Base-by-base conservation (phyloP, 75 land plant genomes). In the Picea glauca region DNA sequence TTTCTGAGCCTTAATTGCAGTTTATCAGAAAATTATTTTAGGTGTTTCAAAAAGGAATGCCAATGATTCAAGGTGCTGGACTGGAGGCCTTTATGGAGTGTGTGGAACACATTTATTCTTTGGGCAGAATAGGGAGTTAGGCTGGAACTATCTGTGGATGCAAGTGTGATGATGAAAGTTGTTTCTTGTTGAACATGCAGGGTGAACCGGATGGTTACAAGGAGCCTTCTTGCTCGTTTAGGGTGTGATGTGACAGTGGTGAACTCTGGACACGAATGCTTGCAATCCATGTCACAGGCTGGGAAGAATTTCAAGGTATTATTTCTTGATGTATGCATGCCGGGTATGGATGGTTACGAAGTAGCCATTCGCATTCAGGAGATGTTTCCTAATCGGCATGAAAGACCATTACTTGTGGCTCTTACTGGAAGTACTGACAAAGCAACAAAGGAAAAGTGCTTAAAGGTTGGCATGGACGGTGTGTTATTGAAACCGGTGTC, bases 271-370 rank as follows among this genome's bases (percentile, higher is more conserved):
- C 80, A 83, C 0, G 91, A 91, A 70, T 87, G 88, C 74, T 75
- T 93, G 62, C 86, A 83, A 58, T 68, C 74, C 5, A 74, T 93
- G 18, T 85, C 89, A 17, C 81, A 32, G 4, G 76, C 84, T 76
- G 64, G 75, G 12, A 74, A 81, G 30, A 58, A 33, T 31, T 87
- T 87, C 62, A 88, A 81, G 59, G 83, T 94, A 43, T 79, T 94
- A 3, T 79, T 94, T 58, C 60, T 92, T 30, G 94, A 94, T 70
- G 86, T 92, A 1, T 83, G 83, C 76, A 85, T 90, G 83, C 86
- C 90, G n/a, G 94, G 85, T 4, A 75, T 86, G 83, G 96, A 92
- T 68, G 91, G 94, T 20, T 92, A 81, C 78, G 91, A 90, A 56
- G 83, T 90, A 58, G 91, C 91, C 17, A 62, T 84, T 1, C 81